Evolutionary conservation across 805 yeast species (phyloP).

Genomic region (Candida argentea): DNA sequence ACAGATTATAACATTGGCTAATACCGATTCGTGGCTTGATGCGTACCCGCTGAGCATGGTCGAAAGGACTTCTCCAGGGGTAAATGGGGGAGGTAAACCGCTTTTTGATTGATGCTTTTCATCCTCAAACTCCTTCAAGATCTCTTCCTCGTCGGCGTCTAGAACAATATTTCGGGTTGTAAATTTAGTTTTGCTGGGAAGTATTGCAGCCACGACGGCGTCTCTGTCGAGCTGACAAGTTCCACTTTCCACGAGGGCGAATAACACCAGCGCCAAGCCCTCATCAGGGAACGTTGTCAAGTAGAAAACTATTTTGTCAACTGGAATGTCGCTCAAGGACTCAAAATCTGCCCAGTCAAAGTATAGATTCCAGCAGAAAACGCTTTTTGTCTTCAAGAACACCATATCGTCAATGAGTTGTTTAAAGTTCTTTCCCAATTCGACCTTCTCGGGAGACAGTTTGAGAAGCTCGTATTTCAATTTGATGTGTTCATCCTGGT

Average conservation of each 20-base stretch:
- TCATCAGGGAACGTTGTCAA: constrained; percentile 46
- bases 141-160: constrained; percentile 5
- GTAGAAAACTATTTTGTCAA: constrained; percentile 36
- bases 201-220: constrained; percentile 1
- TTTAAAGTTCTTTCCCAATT: constrained; percentile 31
- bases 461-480: constrained; percentile 46
- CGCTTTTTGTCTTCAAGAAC: constrained; percentile 48
- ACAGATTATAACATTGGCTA: constrained; percentile 59
- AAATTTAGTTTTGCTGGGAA: constrained; percentile 9
- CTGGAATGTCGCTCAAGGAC: constrained; percentile 39
- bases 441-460: constrained; percentile 41
- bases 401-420: constrained; percentile 66
- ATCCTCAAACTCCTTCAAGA: constrained; percentile 6
- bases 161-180: constrained; percentile 8
- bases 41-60: constrained; percentile 43
- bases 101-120: constrained; percentile 1
- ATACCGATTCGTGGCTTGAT: constrained; percentile 29
- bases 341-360: constrained; percentile 65
- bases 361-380: constrained; percentile 61
- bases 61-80: constrained; percentile 42
- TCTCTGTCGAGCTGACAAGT: constrained; percentile 47
- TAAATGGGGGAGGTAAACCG: too few species aligned
- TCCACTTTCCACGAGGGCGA: constrained; percentile 57
- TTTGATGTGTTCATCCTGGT: constrained; percentile 52
- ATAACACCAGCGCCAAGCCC: constrained; percentile 53